These are phyloP conservation scores for Uronychia setigera DNA, from an alignment of 73 alveolate species.

Conservation along the genomic window DNA sequence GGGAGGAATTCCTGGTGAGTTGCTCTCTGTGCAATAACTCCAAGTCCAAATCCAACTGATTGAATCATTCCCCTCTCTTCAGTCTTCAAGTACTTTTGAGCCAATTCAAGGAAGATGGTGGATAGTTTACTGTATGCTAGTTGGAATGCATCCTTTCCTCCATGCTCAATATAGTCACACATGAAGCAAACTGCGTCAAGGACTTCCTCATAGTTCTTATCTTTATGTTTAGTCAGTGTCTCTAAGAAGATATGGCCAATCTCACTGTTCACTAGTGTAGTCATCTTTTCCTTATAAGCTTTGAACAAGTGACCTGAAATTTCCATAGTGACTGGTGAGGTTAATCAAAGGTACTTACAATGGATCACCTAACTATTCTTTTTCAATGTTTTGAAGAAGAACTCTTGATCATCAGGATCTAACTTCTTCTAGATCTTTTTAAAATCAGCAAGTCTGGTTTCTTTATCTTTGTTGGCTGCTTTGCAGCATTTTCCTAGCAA, in stretches of 20 bases:
- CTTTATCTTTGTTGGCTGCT: neutral
- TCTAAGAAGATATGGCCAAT: slow-evolving; percentile 33
- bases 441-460: neutral
- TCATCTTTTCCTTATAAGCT: slow-evolving; percentile 12
- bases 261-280: slow-evolving; percentile 18
- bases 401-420: neutral
- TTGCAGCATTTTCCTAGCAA: neutral
- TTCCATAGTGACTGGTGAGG: slow-evolving; percentile 32
- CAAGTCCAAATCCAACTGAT: slow-evolving; percentile 48
- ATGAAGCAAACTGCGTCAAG: slow-evolving; percentile 66
- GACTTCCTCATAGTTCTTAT: slow-evolving; percentile 27
- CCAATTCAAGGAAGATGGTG: slow-evolving; percentile 20
- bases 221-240: slow-evolving; percentile 12
- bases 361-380: neutral
- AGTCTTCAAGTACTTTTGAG: slow-evolving; percentile 26
- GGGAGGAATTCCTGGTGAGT: slow-evolving; percentile 8
- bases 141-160: neutral
- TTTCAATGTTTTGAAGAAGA: neutral
- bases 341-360: neutral
- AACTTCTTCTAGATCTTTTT: neutral
- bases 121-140: slow-evolving; percentile 4
- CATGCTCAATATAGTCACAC: slow-evolving; percentile 55
- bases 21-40: slow-evolving; percentile 37
- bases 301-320: slow-evolving; percentile 44
- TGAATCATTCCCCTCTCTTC: slow-evolving; percentile 41